Percentiles rank a stretch among this genome's conserved stretches.
phyloP scores from a whole-genome alignment of 108 stramenopile species.

The Discostella stelligeroides region DNA sequence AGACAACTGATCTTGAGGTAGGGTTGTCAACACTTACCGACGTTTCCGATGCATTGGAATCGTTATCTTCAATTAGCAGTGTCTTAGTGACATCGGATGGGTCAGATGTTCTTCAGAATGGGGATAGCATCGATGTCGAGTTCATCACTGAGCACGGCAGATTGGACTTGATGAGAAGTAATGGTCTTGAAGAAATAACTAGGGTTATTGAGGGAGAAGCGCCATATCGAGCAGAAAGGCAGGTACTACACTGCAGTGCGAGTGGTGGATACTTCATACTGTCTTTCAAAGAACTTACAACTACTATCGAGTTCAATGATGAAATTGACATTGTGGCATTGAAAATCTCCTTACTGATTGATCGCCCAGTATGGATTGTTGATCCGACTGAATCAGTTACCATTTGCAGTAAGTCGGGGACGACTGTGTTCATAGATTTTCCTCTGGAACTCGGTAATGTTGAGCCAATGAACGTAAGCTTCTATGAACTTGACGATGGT shows the following conservation, averaged over 20 bases:
- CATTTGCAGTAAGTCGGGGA: conserved; percentile 17
- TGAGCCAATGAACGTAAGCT: conserved; percentile 17
- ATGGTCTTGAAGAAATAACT: conserved; percentile 14
- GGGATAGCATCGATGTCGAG: conserved; percentile 33
- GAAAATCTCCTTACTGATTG: conserved; percentile 27
- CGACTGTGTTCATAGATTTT: conserved; percentile 39
- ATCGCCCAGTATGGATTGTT: conserved; percentile 21
- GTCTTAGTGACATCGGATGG: conserved; percentile 49
- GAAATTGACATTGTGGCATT: conserved; percentile 21
- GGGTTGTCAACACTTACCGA: conserved; percentile 21
- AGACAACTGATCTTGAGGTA: conserved; percentile 22
- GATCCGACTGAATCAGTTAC: conserved; percentile 19
- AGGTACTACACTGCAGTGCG: conserved; percentile 56
- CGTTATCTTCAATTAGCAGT: conserved; percentile 53
- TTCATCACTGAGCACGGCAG: conserved; percentile 53
- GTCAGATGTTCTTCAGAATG: conserved; percentile 29
- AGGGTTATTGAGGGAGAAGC: conserved; percentile 58
- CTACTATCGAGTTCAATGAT: conserved; percentile 37
- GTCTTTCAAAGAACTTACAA: conserved; percentile 22
- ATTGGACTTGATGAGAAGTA: conserved; percentile 45
- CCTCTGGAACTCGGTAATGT: conserved; percentile 28
- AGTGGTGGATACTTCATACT: conserved; percentile 36
- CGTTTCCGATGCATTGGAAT: conserved; percentile 57
- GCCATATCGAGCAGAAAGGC: conserved; percentile 61
- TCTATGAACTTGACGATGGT: conserved; percentile 34